phyloP scores from a whole-genome alignment of 441 rosid species.

The Raphanus hybrid region DNA sequence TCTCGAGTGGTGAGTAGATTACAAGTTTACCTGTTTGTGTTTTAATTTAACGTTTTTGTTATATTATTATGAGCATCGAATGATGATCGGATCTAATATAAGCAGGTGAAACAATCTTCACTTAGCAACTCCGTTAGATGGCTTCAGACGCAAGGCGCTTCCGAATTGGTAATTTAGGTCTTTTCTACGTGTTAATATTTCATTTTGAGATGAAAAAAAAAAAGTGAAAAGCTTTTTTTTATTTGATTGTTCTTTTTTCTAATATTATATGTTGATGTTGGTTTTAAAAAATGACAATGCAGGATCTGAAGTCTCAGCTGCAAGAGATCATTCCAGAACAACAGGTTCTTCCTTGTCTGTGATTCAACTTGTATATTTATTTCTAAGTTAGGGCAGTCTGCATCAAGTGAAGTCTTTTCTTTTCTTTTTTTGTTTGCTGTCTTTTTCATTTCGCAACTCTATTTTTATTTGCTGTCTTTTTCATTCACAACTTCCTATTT shows the following conservation, averaged over 20 bases:
- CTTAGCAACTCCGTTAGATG: slow-evolving; percentile 72
- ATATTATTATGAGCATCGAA: neutral
- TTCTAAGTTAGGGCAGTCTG: neutral
- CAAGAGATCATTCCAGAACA: slow-evolving; percentile 89
- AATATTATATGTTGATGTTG: slow-evolving; percentile 14
- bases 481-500: slow-evolving; percentile 1
- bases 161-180: slow-evolving; percentile 56
- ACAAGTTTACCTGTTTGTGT: neutral
- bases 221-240: neutral
- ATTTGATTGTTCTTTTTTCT: neutral
- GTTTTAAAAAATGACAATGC: slow-evolving; percentile 13
- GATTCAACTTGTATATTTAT: neutral
- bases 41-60: neutral
- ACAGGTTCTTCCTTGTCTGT: slow-evolving; percentile 52
- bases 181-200: slow-evolving; percentile 10
- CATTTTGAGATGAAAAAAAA: neutral
- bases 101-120: slow-evolving; percentile 60
- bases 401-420: slow-evolving; percentile 10
- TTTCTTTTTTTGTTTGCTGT: neutral
- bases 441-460: neutral
- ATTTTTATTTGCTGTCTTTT: neutral
- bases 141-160: slow-evolving; percentile 80
- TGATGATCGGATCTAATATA: slow-evolving; percentile 22
- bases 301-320: slow-evolving; percentile 76
- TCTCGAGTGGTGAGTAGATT: neutral